Base-by-base conservation (phyloP, 495 filamentous ascomycete species). In the Aspergillus saccharolyticus region DNA sequence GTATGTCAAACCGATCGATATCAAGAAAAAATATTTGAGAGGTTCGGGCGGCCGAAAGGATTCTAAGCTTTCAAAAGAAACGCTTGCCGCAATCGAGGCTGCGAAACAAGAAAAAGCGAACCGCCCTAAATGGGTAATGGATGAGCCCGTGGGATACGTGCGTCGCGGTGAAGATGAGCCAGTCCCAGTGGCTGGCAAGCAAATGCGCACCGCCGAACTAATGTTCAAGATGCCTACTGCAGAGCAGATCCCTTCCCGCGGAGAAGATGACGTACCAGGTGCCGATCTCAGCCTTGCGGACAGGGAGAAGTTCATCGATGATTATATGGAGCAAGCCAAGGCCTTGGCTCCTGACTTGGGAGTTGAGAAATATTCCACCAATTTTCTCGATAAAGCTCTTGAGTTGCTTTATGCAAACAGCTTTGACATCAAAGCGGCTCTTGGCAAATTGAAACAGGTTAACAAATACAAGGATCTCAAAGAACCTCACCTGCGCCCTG, bases 121-220 rank as follows among this genome's bases (percentile, higher is more conserved):
- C 51, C 86, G 91, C 24, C 94, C 95, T 4, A 90, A 89, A 70
- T 97, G 90, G 89, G 82, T 97, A 19, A 84, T 90, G 78, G 95
- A 98, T 64, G 90, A 93, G 68, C 94, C 94, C 0, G 66, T 79
- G 7, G 94, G 95, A 19, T 99, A 93, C 65, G 77, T 96, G 16
- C 78, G 77, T 30, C 84, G 94, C 39, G 94, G 94, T 18, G 89
- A 93, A 57, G 92, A 97, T 66, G 73, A 80, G 55, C 74, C 77
- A 0, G 71, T 78, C 16, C 25, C 60, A 18, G 60, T 77, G 21
- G 76, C 77, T 44, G 74, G 79, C 45, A 83, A 86, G 55, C 70
- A 78, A 22, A 68, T 70, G 46, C 74, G 70, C 22, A 87, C 84
- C 1, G 79, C 84, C 19, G 77, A 81, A 55, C 68, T 83, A 1